phyloP scores from a whole-genome alignment of 129 eudicot genomes.

The Heracleum sosnowskyi region DNA sequence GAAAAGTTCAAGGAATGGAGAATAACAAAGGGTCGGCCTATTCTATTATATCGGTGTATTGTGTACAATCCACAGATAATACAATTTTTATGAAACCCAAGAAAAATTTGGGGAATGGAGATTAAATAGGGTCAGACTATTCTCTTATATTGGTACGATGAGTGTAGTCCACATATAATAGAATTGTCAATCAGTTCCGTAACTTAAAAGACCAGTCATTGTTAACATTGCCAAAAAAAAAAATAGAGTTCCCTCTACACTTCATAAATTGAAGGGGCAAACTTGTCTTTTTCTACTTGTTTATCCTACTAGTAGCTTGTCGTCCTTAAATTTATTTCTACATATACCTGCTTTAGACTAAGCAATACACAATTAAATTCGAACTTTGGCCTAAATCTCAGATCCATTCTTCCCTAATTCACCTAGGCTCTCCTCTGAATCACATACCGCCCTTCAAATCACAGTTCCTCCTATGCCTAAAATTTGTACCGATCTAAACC shows the following conservation, averaged over 20 bases:
- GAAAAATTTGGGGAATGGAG: background rate
- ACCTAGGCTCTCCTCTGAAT: background rate
- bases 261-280: background rate
- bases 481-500: background rate
- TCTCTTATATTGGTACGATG: background rate
- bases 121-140: background rate
- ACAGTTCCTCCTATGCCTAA: background rate
- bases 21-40: background rate
- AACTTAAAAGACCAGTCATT: background rate
- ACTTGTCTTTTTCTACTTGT: background rate
- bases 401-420: background rate
- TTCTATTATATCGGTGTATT: background rate
- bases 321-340: background rate
- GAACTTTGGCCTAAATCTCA: background rate
- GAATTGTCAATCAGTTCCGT: background rate
- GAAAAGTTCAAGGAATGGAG: background rate
- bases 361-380: background rate
- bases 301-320: background rate
- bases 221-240: background rate
- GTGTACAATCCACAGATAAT: too few species aligned
- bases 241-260: background rate
- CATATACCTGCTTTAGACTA: background rate
- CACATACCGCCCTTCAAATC: background rate
- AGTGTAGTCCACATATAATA: too few species aligned
- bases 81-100: too few species aligned